These are phyloP conservation scores for Globisporangium acanthophoron DNA, from an alignment of 352 stramenopile species.

Conservation along the genomic window DNA sequence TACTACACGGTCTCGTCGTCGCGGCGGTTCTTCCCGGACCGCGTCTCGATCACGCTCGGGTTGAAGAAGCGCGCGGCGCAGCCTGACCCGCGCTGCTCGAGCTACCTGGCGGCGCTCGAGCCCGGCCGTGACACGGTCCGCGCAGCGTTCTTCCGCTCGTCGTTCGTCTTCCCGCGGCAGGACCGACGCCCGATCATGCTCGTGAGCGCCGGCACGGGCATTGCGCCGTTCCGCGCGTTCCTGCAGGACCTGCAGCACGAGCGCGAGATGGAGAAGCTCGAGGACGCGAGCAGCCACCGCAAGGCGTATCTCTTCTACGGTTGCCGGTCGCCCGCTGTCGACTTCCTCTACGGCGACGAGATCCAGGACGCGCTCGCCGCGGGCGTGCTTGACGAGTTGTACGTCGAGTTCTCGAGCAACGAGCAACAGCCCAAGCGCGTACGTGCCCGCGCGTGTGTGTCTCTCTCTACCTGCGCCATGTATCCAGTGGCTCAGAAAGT, in stretches of 20 bases:
- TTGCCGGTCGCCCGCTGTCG: constrained; percentile 45
- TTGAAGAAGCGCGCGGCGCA: constrained; percentile 42
- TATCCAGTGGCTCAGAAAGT: neutral
- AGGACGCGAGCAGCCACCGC: constrained; percentile 14
- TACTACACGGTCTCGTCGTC: constrained; percentile 87
- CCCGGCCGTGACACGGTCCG: constrained; percentile 39
- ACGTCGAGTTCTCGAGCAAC: constrained; percentile 58
- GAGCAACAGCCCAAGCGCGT: constrained; percentile 35
- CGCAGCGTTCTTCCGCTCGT: constrained; percentile 66
- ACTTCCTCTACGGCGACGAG: constrained; percentile 73
- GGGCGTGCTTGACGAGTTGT: constrained; percentile 42
- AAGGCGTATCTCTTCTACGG: constrained; percentile 75
- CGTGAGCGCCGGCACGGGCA: constrained; percentile 72
- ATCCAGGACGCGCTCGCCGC: constrained; percentile 31
- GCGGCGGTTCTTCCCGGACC: constrained; percentile 40
- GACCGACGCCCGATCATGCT: constrained; percentile 63
- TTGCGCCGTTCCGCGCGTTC: constrained; percentile 80
- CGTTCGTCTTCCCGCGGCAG: constrained; percentile 65
- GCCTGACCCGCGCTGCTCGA: constrained; percentile 70
- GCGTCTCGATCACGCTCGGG: constrained; percentile 68
- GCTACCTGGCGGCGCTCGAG: constrained; percentile 48
- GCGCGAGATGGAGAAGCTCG: constrained; percentile 9
- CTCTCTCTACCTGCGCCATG: neutral
- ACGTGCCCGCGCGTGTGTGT: constrained; percentile 12
- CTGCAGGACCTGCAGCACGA: constrained; percentile 72